Conservation (phyloP, 768 basidiomycete genomes). For the Mycena galopus region DNA sequence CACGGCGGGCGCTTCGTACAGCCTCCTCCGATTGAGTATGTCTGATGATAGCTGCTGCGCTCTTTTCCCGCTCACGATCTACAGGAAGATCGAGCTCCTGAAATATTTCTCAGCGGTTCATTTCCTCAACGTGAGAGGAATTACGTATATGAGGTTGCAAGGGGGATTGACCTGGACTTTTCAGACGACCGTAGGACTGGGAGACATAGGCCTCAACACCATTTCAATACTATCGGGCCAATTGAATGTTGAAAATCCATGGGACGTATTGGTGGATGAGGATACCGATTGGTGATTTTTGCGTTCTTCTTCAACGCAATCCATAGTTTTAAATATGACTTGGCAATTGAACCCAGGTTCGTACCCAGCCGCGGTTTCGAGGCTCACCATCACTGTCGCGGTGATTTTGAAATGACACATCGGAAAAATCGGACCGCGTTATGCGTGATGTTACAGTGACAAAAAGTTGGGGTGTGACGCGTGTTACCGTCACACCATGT, state of each 20-base stretch:
- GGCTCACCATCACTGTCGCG: no score
- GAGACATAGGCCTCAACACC: neutral
- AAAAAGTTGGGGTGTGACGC: no score
- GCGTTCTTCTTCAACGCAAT: no score
- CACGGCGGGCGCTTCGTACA: conserved; percentile 26
- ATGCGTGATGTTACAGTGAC: no score
- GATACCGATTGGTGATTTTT: conserved; percentile 73
- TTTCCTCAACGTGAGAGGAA: conserved; percentile 15
- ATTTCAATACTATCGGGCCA: conserved; percentile 2
- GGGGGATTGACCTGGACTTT: neutral
- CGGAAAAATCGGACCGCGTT: no score
- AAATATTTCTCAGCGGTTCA: conserved; percentile 19
- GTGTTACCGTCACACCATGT: no score
- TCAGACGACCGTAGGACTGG: conserved; percentile 14
- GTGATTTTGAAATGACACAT: no score
- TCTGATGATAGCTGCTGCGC: neutral
- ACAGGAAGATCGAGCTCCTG: conserved; percentile 17
- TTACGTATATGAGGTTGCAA: neutral
- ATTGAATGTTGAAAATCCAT: neutral
- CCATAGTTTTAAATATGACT: no score
- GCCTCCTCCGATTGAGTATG: conserved; percentile 22
- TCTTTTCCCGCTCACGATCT: neutral
- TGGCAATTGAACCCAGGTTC: no score
- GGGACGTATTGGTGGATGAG: conserved; percentile 16
- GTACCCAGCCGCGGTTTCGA: no score